phyloP scores from a whole-genome alignment of 495 filamentous ascomycete genomes.

The Viridothelium virens region DNA sequence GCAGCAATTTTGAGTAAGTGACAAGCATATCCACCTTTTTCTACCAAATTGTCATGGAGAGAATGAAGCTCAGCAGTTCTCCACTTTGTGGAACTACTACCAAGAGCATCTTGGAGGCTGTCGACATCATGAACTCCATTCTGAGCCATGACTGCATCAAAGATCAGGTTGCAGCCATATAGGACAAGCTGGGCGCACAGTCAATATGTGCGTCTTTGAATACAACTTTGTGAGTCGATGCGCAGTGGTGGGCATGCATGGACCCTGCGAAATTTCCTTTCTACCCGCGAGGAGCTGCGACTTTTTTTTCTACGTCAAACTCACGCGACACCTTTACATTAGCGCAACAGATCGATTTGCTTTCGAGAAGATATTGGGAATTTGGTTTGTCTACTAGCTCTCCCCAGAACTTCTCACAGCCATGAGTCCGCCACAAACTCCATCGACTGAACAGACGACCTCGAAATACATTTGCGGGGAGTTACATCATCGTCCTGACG shows the following conservation, averaged over 20 bases:
- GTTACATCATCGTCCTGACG: constrained; percentile 4
- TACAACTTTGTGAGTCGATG: not conserved
- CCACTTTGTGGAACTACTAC: constrained; percentile 42
- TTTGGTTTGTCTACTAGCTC: not conserved
- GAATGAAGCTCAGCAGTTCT: constrained; percentile 40
- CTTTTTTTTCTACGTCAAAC: not conserved
- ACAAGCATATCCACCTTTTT: constrained; percentile 36
- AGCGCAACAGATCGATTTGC: not conserved
- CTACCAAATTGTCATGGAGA: constrained; percentile 39
- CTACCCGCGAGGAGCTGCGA: too few relatives aligned
- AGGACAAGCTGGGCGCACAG: not conserved
- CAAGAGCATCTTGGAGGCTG: constrained; percentile 13
- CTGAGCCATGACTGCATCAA: not conserved
- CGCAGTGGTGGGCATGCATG: not conserved
- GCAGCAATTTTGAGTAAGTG: constrained; percentile 10
- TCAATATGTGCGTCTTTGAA: not conserved
- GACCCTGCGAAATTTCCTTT: not conserved
- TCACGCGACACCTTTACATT: not conserved
- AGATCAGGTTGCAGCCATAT: not conserved
- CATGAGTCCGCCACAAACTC: not conserved
- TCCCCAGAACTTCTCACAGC: not conserved
- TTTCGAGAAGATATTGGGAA: not conserved
- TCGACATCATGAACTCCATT: constrained; percentile 3
- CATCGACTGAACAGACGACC: not conserved
- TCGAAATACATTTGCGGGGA: not conserved